Conservation (phyloP, 345 rosid species). For the Schrenkiella parvula region DNA sequence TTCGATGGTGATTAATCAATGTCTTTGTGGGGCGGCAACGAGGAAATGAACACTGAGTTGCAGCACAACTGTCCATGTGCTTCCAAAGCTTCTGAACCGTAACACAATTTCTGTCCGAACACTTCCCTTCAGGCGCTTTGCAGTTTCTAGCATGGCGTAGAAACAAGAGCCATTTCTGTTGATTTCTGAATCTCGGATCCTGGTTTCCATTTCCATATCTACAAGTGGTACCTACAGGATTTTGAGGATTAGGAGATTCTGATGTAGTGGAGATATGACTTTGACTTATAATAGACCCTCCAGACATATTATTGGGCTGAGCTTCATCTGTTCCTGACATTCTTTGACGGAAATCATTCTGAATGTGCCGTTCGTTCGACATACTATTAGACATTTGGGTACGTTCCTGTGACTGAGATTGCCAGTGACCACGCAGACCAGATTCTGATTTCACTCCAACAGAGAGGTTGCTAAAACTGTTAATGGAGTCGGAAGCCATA, state of each 20-base stretch:
- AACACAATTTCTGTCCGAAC: no score
- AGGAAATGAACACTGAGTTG: no score
- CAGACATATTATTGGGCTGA: constrained; percentile 60
- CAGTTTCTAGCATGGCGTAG: constrained; percentile 93
- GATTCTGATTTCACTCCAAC: constrained; percentile 54
- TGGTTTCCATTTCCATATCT: constrained; percentile 51
- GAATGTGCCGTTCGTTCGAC: constrained; percentile 60
- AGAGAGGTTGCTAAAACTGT: constrained; percentile 42
- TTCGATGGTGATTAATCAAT: no score
- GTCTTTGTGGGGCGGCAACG: no score
- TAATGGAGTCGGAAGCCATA: constrained; percentile 46
- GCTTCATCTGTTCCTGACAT: constrained; percentile 69
- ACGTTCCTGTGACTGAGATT: constrained; percentile 52
- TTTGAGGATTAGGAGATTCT: constrained; percentile 45
- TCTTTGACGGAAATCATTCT: constrained; percentile 72
- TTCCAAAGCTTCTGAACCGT: no score
- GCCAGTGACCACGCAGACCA: constrained; percentile 56
- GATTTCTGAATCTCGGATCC: constrained; percentile 62
- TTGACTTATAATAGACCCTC: constrained; percentile 50
- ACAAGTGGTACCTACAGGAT: constrained; percentile 37
- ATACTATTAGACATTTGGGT: constrained; percentile 43
- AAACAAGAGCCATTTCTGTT: constrained; percentile 84
- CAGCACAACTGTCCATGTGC: no score
- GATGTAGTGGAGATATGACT: constrained; percentile 40
- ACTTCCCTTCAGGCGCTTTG: no score